Conservation (phyloP, 2,329 filamentous ascomycete genomes). For the Neofusicoccum cordaticola region DNA sequence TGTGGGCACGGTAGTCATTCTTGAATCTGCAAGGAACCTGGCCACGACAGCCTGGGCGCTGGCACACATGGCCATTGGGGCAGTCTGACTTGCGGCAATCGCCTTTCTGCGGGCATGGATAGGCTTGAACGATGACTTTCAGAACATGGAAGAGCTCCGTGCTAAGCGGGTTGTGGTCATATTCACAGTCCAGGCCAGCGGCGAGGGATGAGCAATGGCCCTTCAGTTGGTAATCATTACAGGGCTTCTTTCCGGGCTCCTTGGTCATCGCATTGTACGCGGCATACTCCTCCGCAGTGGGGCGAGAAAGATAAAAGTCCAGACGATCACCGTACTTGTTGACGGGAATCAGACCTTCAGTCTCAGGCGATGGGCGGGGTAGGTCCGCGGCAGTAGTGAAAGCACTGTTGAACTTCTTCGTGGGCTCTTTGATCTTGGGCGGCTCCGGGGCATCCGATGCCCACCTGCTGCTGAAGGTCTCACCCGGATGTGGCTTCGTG, state of each 20-base stretch:
- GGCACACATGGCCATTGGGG: conserved; percentile 47
- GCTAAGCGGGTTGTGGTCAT: conserved; percentile 47
- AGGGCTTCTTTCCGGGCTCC: conserved; percentile 42
- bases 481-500: not conserved
- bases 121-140: conserved; percentile 44
- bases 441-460: not conserved
- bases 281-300: conserved; percentile 37
- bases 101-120: conserved; percentile 41
- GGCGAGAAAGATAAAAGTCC: conserved; percentile 42
- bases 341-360: conserved; percentile 39
- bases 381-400: conserved; percentile 12
- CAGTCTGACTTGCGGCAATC: conserved; percentile 46
- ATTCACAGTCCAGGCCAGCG: conserved; percentile 33
- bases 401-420: not conserved
- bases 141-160: conserved; percentile 41
- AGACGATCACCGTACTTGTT: conserved; percentile 49
- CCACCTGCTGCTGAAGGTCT: not conserved
- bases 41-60: conserved; percentile 29
- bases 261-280: conserved; percentile 36
- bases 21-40: conserved; percentile 28
- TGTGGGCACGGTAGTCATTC: conserved; percentile 23
- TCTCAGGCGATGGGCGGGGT: conserved; percentile 9
- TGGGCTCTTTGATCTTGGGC: not conserved
- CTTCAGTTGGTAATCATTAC: conserved; percentile 49
- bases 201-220: conserved; percentile 31